Evolutionary conservation across 2,329 filamentous ascomycete species (phyloP).

Genomic region (Cercospora nicotianae): DNA sequence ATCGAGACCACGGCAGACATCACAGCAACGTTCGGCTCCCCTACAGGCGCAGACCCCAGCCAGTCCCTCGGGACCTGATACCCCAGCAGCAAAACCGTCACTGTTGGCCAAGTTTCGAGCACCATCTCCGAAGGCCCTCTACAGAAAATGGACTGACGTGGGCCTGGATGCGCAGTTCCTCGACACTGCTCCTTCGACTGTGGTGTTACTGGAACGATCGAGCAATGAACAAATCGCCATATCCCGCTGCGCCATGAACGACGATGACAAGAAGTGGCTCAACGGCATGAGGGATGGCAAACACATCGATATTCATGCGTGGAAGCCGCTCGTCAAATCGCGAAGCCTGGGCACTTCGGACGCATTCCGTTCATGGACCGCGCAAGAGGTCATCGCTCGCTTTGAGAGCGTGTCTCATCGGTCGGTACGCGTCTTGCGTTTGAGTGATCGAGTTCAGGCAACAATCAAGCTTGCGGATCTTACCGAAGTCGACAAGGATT

Average conservation of each 20-base stretch:
- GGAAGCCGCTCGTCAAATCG: background rate
- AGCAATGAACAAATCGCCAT: background rate
- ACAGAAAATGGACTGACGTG: background rate
- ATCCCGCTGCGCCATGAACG: background rate
- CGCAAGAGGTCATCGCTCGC: background rate
- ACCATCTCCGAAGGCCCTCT: background rate
- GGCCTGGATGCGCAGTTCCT: background rate
- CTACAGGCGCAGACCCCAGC: background rate
- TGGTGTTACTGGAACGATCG: background rate
- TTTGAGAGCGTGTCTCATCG: background rate
- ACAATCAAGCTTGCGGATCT: background rate
- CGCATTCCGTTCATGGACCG: background rate
- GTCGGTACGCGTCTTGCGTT: background rate
- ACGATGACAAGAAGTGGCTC: constrained; percentile 2
- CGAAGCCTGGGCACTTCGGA: background rate
- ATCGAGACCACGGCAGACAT: background rate
- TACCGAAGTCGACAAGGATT: background rate
- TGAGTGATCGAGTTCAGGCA: background rate
- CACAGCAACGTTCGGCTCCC: background rate
- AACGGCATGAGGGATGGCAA: background rate
- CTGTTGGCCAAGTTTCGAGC: background rate
- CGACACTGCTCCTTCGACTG: background rate
- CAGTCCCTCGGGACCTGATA: background rate
- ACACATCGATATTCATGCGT: background rate
- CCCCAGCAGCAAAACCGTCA: background rate